These are phyloP conservation scores for Chlorella sorokiniana DNA, from an alignment of 139 green algal species.

Conservation along the genomic window DNA sequence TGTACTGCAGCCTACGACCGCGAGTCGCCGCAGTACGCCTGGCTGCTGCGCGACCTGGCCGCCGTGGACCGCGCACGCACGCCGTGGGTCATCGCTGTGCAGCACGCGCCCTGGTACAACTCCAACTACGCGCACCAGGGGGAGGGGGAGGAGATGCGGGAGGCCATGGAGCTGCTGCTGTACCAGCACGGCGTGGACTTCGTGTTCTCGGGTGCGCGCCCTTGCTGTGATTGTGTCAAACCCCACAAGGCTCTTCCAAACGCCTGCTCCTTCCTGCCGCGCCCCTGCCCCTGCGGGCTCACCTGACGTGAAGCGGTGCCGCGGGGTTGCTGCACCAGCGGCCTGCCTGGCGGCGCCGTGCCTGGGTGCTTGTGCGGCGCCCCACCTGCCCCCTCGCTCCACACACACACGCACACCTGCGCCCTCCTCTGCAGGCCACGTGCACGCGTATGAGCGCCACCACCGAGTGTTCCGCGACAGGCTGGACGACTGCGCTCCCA, in stretches of 20 bases:
- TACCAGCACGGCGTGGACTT: slow-evolving; percentile 69
- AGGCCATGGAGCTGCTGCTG: slow-evolving; percentile 65
- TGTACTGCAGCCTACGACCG: slow-evolving; percentile 24
- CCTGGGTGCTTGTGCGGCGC: not conserved
- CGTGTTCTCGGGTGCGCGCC: slow-evolving; percentile 53
- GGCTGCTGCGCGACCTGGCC: slow-evolving; percentile 73
- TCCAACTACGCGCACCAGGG: slow-evolving; percentile 66
- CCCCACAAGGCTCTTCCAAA: no score
- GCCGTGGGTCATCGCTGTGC: slow-evolving; percentile 77
- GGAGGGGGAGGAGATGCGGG: slow-evolving; percentile 70
- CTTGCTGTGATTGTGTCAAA: not conserved
- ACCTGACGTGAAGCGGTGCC: no score
- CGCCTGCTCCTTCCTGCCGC: no score
- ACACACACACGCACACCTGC: not conserved
- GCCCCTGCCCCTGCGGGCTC: no score
- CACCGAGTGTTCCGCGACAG: slow-evolving; percentile 47
- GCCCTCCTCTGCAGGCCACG: slow-evolving; percentile 59
- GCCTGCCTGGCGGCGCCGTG: no score
- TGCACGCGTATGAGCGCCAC: slow-evolving; percentile 77
- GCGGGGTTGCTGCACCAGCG: no score
- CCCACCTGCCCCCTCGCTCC: not conserved
- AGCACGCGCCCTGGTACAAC: slow-evolving; percentile 86
- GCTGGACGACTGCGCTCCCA: slow-evolving; percentile 51
- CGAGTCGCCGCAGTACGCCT: slow-evolving; percentile 62
- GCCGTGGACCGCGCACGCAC: slow-evolving; percentile 66